Conservation (phyloP, 306 rosid species). For the Geum urbanum region DNA sequence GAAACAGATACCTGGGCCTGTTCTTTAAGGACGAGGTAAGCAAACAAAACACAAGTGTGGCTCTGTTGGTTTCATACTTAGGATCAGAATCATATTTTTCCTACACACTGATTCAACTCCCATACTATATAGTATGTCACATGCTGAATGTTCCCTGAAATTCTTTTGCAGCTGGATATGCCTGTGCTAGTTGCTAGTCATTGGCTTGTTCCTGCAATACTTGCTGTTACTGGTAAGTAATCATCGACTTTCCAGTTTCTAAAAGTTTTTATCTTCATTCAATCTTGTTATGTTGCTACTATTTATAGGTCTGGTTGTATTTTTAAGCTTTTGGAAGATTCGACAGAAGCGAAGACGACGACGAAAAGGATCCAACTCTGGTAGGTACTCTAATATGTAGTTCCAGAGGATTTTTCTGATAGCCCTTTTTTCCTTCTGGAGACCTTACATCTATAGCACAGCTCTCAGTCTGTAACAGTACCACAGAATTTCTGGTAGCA, state of each 20-base stretch:
- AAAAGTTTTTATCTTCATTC: not conserved
- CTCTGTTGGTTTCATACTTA: not conserved
- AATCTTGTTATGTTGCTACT: constrained; percentile 5
- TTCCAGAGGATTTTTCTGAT: constrained; percentile 7
- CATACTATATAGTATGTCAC: not conserved
- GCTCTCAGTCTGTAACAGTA: not conserved
- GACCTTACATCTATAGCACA: not conserved
- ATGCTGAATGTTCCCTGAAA: constrained; percentile 24
- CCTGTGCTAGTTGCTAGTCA: constrained; percentile 61
- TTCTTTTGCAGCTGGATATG: constrained; percentile 62
- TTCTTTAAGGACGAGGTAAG: constrained; percentile 83
- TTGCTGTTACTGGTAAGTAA: constrained; percentile 67
- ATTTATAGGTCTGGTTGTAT: constrained; percentile 52
- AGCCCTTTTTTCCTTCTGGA: not conserved
- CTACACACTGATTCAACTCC: not conserved
- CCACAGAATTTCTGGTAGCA: constrained; percentile 15
- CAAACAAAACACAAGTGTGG: constrained; percentile 11
- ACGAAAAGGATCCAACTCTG: constrained; percentile 65
- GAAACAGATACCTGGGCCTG: constrained; percentile 66
- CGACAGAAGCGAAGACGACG: constrained; percentile 78
- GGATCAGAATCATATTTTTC: not conserved
- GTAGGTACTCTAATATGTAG: constrained; percentile 63
- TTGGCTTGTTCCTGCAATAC: constrained; percentile 71
- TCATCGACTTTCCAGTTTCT: constrained; percentile 11
- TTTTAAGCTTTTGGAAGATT: constrained; percentile 75